Conservation (phyloP, 805 yeast species). For the Lipomyces orientalis region DNA sequence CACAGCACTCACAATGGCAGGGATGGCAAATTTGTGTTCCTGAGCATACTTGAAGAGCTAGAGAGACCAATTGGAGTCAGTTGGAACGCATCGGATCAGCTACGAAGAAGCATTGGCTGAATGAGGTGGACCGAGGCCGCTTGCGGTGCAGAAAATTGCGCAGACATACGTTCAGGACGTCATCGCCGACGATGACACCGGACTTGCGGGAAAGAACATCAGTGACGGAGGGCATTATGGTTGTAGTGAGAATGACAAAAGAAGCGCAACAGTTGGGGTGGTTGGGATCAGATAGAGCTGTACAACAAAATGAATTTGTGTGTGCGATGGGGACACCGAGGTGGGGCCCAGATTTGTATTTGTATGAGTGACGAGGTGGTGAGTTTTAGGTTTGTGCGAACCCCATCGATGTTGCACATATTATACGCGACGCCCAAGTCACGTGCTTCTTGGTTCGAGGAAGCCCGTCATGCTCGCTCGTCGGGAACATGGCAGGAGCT, state of each 20-base stretch:
- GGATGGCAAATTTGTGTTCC: constrained; percentile 91
- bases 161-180: constrained; percentile 60
- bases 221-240: constrained; percentile 48
- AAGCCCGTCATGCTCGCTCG: too few relatives aligned
- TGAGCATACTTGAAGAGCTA: constrained; percentile 84
- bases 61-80: constrained; percentile 1
- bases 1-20: constrained; percentile 66
- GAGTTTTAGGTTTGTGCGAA: neutral
- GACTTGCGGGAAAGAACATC: constrained; percentile 86
- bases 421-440: neutral
- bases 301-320: neutral
- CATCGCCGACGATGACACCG: constrained; percentile 99
- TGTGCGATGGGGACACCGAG: neutral
- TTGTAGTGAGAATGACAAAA: neutral
- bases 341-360: neutral
- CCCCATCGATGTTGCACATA: neutral
- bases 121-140: neutral
- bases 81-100: neutral
- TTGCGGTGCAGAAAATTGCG: constrained; percentile 6
- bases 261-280: neutral
- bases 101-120: neutral
- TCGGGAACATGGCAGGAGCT: too few relatives aligned
- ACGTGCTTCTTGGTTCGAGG: neutral
- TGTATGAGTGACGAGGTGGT: neutral
- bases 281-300: neutral